Evolutionary conservation across 305 asterid species (phyloP).

Genomic region (Fraxinus greggii): DNA sequence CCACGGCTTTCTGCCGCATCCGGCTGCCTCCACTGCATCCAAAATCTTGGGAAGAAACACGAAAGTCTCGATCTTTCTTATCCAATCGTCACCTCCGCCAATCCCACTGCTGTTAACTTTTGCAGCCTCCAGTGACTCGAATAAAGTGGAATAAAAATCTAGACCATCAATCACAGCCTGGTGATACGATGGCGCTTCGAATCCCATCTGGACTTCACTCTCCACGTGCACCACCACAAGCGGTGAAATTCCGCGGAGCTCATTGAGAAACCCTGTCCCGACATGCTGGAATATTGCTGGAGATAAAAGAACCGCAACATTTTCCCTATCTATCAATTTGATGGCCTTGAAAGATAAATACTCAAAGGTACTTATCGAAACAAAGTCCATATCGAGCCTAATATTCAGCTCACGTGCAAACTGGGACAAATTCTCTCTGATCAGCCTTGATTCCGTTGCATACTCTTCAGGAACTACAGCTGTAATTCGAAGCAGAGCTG

Average conservation of each 20-base stretch:
- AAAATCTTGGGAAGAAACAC: conserved; percentile 70
- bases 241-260: conserved; percentile 63
- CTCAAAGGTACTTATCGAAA: conserved; percentile 53
- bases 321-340: conserved; percentile 71
- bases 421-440: conserved; percentile 58
- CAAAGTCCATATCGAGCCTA: conserved; percentile 62
- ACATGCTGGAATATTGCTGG: conserved; percentile 68
- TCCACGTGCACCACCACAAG: conserved; percentile 89
- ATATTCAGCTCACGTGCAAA: conserved; percentile 74
- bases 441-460: conserved; percentile 57
- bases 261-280: conserved; percentile 65
- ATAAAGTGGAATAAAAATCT: conserved; percentile 71
- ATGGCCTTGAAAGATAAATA: conserved; percentile 62
- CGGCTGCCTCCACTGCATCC: conserved; percentile 59
- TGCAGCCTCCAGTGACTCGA: conserved; percentile 78
- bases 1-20: conserved; percentile 55
- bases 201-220: conserved; percentile 59
- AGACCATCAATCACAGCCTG: conserved; percentile 81
- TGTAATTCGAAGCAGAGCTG: conserved; percentile 57
- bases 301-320: conserved; percentile 60
- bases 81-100: conserved; percentile 43
- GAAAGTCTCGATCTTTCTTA: conserved; percentile 61
- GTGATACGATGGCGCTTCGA: conserved; percentile 53
- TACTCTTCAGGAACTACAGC: conserved; percentile 79
- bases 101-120: conserved; percentile 33